Base-by-base conservation (phyloP, 306 rosid genomes). In the Cucumis melo region DNA sequence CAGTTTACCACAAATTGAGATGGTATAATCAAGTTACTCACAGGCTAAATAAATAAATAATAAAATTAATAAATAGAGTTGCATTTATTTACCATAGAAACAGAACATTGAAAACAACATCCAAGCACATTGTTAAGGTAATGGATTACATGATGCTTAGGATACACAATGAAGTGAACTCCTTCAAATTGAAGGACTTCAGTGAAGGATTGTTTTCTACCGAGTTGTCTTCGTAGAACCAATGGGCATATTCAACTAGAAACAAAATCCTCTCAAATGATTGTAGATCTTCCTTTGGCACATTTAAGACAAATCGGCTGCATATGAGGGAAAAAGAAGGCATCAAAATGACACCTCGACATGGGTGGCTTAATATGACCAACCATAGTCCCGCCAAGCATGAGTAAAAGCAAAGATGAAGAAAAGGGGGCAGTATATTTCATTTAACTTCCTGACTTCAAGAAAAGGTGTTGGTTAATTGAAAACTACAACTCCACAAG, bases 231-330 rank as follows among this genome's bases (percentile, higher is more conserved):
- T 94, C 99, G 75, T 94, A 90, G 86, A 86, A 94, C 99, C 99
- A 94, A 90, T 94, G 99, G 5, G 99, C 99, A 81, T 94, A 90
- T 85, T 92, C 99, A 89, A 94, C 97, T 0, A 94, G 95, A 86
- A 94, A 94, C 73, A 94, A 84, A 78, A 94, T 88, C 85, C 99
- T 89, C 87, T 94, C 99, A 79, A 94, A 94, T 73, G 99, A 94
- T 71, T 94, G 93, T 65, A 94, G 91, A 82, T 94, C 99, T 88
- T 94, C 99, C 89, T 90, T 83, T 19, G 99, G 97, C 70, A 91
- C 97, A 79, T 94, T 94, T 74, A 94, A 87, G 80, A 94, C 99
- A 83, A 94, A 94, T 10, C 97, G 99, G 74, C 99, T 94, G 94
- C 89, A 85, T 78, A 60, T 61, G 71, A 62, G 32, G 56, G 36